Evolutionary conservation across 352 stramenopile genomes (phyloP), one percentile per base, ranked within the genome.

Genomic region (Peronosclerospora sorghi): DNA sequence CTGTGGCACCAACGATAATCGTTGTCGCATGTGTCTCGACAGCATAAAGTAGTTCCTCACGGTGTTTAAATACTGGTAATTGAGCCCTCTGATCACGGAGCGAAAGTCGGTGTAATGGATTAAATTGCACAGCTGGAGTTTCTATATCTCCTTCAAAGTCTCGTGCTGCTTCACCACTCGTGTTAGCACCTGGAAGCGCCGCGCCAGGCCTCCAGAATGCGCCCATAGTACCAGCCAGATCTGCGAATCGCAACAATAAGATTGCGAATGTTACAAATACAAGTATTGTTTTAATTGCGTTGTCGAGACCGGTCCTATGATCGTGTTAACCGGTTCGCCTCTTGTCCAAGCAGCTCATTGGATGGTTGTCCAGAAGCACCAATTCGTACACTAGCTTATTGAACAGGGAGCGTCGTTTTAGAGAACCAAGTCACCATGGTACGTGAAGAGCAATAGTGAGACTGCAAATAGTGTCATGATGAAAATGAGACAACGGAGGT

Each of bases 1-100:
- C 89, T 3, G 90, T 97, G 30, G 92, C 90, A 20, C 92, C 92
- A 9, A 97, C 80, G 38, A 98, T 69, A 23, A 97, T 81, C 24
- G 95, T 70, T 24, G 93, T 89, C 1, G 68, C 63, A 60, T 93
- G 73, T 3, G 59, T 74, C 53, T 97, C 87, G 36, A 98, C 61
- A 5, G 77, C 69, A 44, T 91, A 95, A 0, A 98, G 64, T 45
- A 98, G 83, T 62, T 96, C 81, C 5, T 74, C 52, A 20, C 83
- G 77, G 51, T 97, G 85, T 34, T 76, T 77, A 29, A 79, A 73
- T 47, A 97, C 95, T 10, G 89, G 89, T 30, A 97, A 65, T 13
- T 47, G 63, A 44, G 77, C 58, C 35, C 71, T 59, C 54, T 92
- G 79, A 17, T 58, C 42, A 8, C 46, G 47, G 36, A 92, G 40